These are phyloP conservation scores for Mycena pura DNA, from an alignment of 768 basidiomycete species.

Conservation along the genomic window DNA sequence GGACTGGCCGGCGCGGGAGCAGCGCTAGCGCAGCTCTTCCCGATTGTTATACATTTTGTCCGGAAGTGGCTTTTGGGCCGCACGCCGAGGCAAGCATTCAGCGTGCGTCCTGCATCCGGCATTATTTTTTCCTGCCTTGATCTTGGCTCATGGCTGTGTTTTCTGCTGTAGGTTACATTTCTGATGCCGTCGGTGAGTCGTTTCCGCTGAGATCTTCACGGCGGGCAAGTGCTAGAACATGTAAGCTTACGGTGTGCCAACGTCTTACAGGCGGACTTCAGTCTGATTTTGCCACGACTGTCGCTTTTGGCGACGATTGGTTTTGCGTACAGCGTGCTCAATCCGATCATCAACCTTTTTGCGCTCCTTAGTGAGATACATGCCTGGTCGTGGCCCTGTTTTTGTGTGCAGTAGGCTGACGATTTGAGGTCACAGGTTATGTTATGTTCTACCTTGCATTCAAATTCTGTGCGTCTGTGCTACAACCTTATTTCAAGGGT, in stretches of 20 bases:
- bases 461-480: slow-evolving; percentile 54
- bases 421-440: slow-evolving; percentile 43
- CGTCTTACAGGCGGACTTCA: slow-evolving; percentile 52
- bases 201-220: too few species aligned
- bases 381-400: not conserved
- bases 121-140: not conserved
- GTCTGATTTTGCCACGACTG: slow-evolving; percentile 53
- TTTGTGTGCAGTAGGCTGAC: slow-evolving; percentile 5
- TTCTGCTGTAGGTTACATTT: slow-evolving; percentile 54
- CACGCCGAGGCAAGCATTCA: slow-evolving; percentile 70
- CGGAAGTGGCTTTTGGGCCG: slow-evolving; percentile 70
- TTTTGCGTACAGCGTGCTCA: slow-evolving; percentile 66
- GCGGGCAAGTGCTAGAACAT: too few species aligned
- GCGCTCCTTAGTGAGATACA: slow-evolving; percentile 55
- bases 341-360: slow-evolving; percentile 71
- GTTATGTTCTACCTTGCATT: slow-evolving; percentile 64
- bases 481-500: slow-evolving; percentile 2
- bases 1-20: slow-evolving; percentile 59
- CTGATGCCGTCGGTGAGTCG: slow-evolving; percentile 55
- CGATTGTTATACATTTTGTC: slow-evolving; percentile 63
- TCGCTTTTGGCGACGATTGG: slow-evolving; percentile 60
- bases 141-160: not conserved
- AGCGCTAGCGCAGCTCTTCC: slow-evolving; percentile 60
- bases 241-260: too few species aligned
- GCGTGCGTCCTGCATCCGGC: slow-evolving; percentile 26